These are phyloP conservation scores for Elongisporangium undulatum DNA, from an alignment of 352 stramenopile species.

Conservation along the genomic window DNA sequence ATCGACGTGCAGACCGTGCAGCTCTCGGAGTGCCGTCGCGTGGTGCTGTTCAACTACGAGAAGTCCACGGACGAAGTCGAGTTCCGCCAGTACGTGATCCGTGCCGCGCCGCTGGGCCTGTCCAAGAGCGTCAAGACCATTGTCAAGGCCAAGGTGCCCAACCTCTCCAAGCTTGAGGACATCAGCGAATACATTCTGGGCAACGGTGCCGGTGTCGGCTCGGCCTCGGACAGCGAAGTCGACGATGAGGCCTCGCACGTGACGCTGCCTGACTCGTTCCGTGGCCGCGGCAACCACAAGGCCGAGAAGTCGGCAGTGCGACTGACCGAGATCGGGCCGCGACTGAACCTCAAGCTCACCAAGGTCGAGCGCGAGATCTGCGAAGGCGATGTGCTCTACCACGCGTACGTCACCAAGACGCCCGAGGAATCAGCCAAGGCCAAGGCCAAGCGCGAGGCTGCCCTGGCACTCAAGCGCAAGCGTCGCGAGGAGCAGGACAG, in stretches of 20 bases:
- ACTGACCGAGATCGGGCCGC: slow-evolving; percentile 95
- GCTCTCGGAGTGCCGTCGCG: slow-evolving; percentile 93
- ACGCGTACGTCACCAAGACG: slow-evolving; percentile 91
- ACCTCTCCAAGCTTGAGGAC: slow-evolving; percentile 94
- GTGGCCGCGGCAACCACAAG: slow-evolving; percentile 90
- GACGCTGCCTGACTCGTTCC: slow-evolving; percentile 91
- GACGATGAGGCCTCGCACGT: slow-evolving; percentile 93
- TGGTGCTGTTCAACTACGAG: slow-evolving; percentile 97
- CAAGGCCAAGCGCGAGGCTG: slow-evolving; percentile 75
- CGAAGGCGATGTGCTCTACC: slow-evolving; percentile 96
- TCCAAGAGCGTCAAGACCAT: slow-evolving; percentile 89
- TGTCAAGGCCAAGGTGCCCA: slow-evolving; percentile 91
- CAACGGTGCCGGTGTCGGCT: slow-evolving; percentile 64
- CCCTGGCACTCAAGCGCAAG: slow-evolving; percentile 72
- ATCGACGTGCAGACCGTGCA: slow-evolving; percentile 97
- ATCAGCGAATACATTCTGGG: slow-evolving; percentile 96
- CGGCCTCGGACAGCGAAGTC: slow-evolving; percentile 92
- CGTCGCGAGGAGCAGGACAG: slow-evolving; percentile 85
- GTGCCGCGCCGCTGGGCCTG: slow-evolving; percentile 91
- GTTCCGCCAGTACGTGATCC: slow-evolving; percentile 97
- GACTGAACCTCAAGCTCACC: slow-evolving; percentile 92
- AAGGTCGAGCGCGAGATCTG: slow-evolving; percentile 97
- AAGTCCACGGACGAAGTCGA: slow-evolving; percentile 91
- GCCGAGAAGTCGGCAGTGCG: slow-evolving; percentile 92
- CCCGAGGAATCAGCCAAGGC: slow-evolving; percentile 74